A percentile compares a stretch with the other conserved stretches of the same genome.
Conservation (phyloP, 2,329 filamentous ascomycete species). For the Anisogramma anomala region DNA sequence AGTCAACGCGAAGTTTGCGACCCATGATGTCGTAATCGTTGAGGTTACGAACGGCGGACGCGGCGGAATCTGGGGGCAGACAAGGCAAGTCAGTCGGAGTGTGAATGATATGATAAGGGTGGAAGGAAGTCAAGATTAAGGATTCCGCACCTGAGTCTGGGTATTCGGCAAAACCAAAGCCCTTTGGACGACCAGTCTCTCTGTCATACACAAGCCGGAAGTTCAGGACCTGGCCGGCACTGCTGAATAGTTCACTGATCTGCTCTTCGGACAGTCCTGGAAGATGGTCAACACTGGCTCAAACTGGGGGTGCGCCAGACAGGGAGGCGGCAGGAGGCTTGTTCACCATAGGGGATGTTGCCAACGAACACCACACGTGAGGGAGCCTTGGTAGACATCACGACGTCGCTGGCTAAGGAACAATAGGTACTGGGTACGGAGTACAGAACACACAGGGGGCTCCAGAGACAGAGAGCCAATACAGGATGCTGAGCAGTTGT, state of each 20-base stretch:
- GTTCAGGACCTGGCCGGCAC: constrained; percentile 78
- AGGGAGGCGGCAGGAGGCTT: constrained; percentile 15
- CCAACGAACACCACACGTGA: constrained; percentile 76
- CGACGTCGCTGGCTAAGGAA: neutral
- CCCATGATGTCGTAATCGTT: constrained; percentile 95
- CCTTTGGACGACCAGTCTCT: constrained; percentile 87
- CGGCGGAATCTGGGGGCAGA: constrained; percentile 54
- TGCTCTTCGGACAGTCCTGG: constrained; percentile 92
- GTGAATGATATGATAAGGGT: constrained; percentile 2
- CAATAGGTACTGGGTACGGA: neutral
- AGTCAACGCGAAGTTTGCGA: constrained; percentile 87
- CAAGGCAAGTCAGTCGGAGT: constrained; percentile 6
- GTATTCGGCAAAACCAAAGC: constrained; percentile 94
- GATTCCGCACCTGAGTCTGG: constrained; percentile 64
- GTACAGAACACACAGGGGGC: no score
- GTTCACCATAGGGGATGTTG: constrained; percentile 73
- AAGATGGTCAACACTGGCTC: constrained; percentile 5
- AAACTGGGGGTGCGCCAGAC: neutral
- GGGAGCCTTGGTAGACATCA: constrained; percentile 62
- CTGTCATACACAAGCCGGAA: constrained; percentile 93
- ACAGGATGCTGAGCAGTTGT: no score
- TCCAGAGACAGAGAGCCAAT: no score
- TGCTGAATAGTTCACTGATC: constrained; percentile 86
- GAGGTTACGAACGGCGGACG: constrained; percentile 86
- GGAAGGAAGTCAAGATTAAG: neutral